Evolutionary conservation across 2,329 filamentous ascomycete genomes (phyloP).

Genomic region (Pseudopyrenochaeta lycopersici): DNA sequence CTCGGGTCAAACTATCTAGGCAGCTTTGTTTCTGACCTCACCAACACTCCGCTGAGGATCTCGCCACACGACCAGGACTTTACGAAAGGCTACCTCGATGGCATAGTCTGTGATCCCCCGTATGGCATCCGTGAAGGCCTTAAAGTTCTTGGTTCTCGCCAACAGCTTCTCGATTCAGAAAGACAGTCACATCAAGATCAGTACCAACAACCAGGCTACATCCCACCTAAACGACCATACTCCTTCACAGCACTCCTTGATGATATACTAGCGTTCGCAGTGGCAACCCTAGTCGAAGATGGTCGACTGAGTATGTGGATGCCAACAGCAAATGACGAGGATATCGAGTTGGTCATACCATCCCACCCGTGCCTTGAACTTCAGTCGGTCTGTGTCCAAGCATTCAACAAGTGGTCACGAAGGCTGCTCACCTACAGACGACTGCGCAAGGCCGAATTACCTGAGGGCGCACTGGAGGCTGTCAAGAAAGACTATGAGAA

Average conservation of each 20-base stretch:
- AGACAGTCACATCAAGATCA: constrained; percentile 36
- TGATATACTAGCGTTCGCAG: constrained; percentile 86
- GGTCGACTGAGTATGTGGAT: constrained; percentile 95
- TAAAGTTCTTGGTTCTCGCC: constrained; percentile 81
- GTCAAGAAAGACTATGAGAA: constrained; percentile 45
- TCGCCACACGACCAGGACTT: constrained; percentile 9
- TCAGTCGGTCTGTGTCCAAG: constrained; percentile 80
- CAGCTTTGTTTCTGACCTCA: constrained; percentile 85
- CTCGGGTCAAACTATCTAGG: constrained; percentile 74
- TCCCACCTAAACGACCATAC: constrained; percentile 91
- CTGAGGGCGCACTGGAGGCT: constrained; percentile 27
- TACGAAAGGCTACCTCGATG: constrained; percentile 72
- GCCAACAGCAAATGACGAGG: constrained; percentile 73
- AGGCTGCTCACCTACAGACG: constrained; percentile 87
- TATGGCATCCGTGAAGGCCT: constrained; percentile 95
- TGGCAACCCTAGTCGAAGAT: constrained; percentile 76
- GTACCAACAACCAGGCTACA: constrained; percentile 63
- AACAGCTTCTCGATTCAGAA: constrained; percentile 51
- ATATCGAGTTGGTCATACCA: constrained; percentile 79
- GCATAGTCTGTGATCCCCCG: constrained; percentile 93
- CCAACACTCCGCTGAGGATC: constrained; percentile 76
- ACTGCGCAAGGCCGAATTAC: constrained; percentile 66
- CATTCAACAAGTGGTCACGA: constrained; percentile 93
- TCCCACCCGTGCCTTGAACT: constrained; percentile 78
- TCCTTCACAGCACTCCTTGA: constrained; percentile 89